These are phyloP conservation scores for Coniochaeta prunicola DNA, from an alignment of 2,329 filamentous ascomycete species.

Conservation along the genomic window DNA sequence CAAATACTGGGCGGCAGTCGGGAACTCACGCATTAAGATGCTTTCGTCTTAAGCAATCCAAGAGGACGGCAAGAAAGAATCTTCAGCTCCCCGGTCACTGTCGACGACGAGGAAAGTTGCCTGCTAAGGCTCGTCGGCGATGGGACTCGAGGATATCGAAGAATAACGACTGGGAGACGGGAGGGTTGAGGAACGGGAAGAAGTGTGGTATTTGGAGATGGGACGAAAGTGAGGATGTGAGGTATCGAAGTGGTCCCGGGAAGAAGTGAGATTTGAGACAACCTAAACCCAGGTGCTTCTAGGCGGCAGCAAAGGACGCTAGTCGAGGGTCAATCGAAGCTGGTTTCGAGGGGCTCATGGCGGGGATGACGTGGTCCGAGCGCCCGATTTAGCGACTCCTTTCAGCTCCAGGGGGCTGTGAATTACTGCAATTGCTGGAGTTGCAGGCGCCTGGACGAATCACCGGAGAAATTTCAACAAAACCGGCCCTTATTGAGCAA, in stretches of 20 bases:
- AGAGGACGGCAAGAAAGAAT: not conserved
- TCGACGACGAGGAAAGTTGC: not conserved
- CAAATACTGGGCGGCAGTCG: not conserved
- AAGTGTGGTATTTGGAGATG: not conserved
- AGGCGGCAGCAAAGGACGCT: not conserved
- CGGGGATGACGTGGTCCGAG: not conserved
- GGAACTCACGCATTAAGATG: not conserved
- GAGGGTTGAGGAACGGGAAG: not conserved
- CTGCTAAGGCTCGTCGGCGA: not conserved
- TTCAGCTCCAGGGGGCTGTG: not conserved
- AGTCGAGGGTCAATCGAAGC: not conserved
- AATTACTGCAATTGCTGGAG: not conserved
- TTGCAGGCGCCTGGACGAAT: not conserved
- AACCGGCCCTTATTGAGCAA: not conserved
- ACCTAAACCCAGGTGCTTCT: not conserved
- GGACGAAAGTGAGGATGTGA: not conserved
- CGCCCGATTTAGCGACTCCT: not conserved
- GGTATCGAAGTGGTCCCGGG: not conserved
- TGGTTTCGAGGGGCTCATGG: not conserved
- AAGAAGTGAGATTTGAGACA: not conserved
- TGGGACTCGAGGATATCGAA: not conserved
- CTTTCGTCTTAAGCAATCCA: not conserved
- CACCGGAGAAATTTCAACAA: not conserved
- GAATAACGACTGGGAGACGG: not conserved
- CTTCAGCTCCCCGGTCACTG: not conserved